Conservation (phyloP, 1,284 basidiomycete genomes). For the Ganoderma lucidum region DNA sequence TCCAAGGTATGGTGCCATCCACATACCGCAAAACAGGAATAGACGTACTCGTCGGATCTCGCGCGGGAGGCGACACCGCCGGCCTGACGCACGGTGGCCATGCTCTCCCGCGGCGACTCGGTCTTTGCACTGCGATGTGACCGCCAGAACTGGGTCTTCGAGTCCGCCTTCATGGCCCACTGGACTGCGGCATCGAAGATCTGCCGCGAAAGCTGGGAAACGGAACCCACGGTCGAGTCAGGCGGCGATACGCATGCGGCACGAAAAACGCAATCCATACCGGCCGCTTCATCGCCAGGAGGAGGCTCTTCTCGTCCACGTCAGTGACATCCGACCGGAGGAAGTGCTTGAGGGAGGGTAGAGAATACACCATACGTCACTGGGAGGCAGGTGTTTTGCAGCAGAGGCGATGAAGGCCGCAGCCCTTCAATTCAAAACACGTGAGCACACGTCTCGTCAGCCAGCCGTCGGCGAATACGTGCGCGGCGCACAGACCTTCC, state of each 20-base stretch:
- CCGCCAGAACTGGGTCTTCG: conserved; percentile 79
- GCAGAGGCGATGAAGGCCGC: conserved; percentile 89
- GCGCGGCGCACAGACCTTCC: conserved; percentile 64
- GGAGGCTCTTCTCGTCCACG: conserved; percentile 78
- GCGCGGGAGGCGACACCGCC: conserved; percentile 56
- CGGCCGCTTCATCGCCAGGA: conserved; percentile 80
- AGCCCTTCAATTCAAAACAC: conserved; percentile 56
- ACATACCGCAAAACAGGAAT: not conserved
- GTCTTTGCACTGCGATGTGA: conserved; percentile 58
- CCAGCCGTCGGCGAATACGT: not conserved
- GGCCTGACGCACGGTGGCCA: conserved; percentile 65
- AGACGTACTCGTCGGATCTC: conserved; percentile 75
- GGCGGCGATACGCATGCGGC: not conserved
- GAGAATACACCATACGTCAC: conserved; percentile 96
- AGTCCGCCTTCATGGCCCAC: conserved; percentile 86
- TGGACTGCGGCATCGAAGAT: conserved; percentile 88
- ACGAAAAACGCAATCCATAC: conserved; percentile 54
- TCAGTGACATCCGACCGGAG: conserved; percentile 86
- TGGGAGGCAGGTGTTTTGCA: conserved; percentile 78
- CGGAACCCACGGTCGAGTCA: conserved; percentile 13
- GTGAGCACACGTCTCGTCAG: conserved; percentile 3
- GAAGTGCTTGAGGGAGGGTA: conserved; percentile 92
- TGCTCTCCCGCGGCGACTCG: conserved; percentile 75
- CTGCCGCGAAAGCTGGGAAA: conserved; percentile 71
- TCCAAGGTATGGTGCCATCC: not conserved